Base-by-base conservation (phyloP, 2,329 filamentous ascomycete species). In the Aspergillus sp. region DNA sequence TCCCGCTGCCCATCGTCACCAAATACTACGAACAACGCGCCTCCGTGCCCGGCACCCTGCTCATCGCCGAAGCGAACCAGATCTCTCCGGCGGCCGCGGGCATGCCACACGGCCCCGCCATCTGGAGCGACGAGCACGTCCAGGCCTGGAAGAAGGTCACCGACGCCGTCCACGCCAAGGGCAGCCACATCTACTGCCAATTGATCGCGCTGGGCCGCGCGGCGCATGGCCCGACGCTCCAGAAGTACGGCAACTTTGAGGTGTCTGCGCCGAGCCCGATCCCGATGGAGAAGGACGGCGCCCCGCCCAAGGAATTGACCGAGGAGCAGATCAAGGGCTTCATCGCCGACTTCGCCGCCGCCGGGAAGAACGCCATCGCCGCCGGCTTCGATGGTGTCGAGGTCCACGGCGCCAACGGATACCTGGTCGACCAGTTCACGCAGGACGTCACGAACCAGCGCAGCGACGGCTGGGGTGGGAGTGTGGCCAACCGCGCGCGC, bases 111-210 rank as follows among this genome's bases (percentile, higher is more conserved):
- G 73, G 77, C 2, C 82, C 85, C 0, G 82, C 82, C 33, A 80
- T 84, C 53, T 84, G 75, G 63, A 78, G 65, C 10, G 67, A 75
- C 0, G 74, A 72, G 8, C 82, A 86, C 53, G 70, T 85, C 17
- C 71, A 70, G 0, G 79, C 73, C 0, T 88, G 85, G 85, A 81
- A 77, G 57, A 67, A 73, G 1, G 72, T 88, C 42, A 83, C 79
- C 3, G 76, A 82, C n/a, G 80, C 79, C 1, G 82, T 88, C 0
- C 86, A 89, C 60, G 72, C 72, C 20, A 83, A 82, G 54, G 81
- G 80, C 1, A 78, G 76, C 16, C 82, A 74, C 61, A 82, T 87
- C 20, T 86, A 75, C 66, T 71, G 76, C 3, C 86, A 88, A 60
- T 70, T 88, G 0, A 85, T 81, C 73, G 78, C 78, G 0, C 70